Base-by-base conservation (phyloP, 2,329 filamentous ascomycete genomes). In the Chalaropsis thielavioides region DNA sequence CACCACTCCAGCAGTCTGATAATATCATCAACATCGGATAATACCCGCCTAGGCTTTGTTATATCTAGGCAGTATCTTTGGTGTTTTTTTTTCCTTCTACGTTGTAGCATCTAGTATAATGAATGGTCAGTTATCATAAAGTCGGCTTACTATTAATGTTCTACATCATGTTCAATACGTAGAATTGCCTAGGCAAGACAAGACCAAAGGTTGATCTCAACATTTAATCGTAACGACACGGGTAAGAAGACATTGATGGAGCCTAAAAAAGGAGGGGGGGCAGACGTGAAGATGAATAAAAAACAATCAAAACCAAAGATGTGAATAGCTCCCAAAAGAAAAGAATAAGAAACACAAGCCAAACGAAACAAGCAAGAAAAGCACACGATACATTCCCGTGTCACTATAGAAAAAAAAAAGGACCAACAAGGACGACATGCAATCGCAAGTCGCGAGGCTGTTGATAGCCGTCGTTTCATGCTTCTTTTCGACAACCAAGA, bases 51-150 rank as follows among this genome's bases (percentile, higher is more conserved):
- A 56, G 58, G 62, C 49, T 64, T 44, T 64, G 62, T 58, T 46
- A n/a, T 31, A n/a, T 61, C 59, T 62, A 65, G 58, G 51, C 38
- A 51, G 58, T 65, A 44, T 56, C 61, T 27, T 24, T 8, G 6
- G 27, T 31, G 41, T 44, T 64, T 63, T 51, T 31, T 31, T 62
- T 59, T 63, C 19, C 43, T n/a, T n/a, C n/a, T n/a, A n/a, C n/a
- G n/a, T n/a, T n/a, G n/a, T n/a, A 41, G 19, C 27, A 65, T 65
- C n/a, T n/a, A n/a, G 40, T 51, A 65, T 54, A 61, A 58, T 58
- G 54, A 31, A 58, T 58, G 15, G 19, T n/a, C 41, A 44, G 6
- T 44, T n/a, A 46, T 46, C 43, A 17, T 8, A 46, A 46, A 19
- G 43, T n/a, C 15, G 11, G 17, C 2, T 44, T 44, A 46, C 43